Evolutionary conservation across 2,329 filamentous ascomycete genomes (phyloP).

Genomic region (Epichloe scottii): DNA sequence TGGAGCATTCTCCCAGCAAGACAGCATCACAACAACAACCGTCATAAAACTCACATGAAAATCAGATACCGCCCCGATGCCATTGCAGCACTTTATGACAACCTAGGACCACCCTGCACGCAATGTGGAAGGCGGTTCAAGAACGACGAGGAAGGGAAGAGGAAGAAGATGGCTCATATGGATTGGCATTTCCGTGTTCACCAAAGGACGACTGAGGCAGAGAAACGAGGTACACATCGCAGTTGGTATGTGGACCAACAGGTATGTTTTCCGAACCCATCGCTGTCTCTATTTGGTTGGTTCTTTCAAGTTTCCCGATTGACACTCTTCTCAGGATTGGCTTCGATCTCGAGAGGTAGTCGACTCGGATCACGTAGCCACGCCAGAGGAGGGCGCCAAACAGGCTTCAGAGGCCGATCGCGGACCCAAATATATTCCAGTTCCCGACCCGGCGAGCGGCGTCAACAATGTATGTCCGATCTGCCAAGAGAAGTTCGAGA

Average conservation of each 20-base stretch:
- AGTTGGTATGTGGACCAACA: slow-evolving; percentile 91
- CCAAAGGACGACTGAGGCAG: slow-evolving; percentile 73
- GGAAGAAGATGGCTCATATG: slow-evolving; percentile 82
- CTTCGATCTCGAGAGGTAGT: slow-evolving; percentile 71
- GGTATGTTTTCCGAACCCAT: slow-evolving; percentile 34
- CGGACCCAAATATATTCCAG: slow-evolving; percentile 59
- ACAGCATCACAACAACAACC: slow-evolving; percentile 11
- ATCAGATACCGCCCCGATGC: slow-evolving; percentile 57
- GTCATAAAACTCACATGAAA: slow-evolving; percentile 7
- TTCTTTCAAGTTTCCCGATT: too few relatives aligned
- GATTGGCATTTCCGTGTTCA: slow-evolving; percentile 98
- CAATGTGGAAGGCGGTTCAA: slow-evolving; percentile 85
- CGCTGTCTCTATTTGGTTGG: too few relatives aligned
- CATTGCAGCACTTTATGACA: slow-evolving; percentile 63
- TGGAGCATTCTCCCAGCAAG: neutral
- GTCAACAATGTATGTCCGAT: slow-evolving; percentile 78
- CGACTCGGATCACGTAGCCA: slow-evolving; percentile 43
- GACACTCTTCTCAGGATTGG: slow-evolving; percentile 55
- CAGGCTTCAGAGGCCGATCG: slow-evolving; percentile 25
- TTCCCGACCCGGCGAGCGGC: slow-evolving; percentile 64
- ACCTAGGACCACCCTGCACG: slow-evolving; percentile 74
- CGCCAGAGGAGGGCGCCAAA: slow-evolving; percentile 19
- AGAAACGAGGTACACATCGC: slow-evolving; percentile 76
- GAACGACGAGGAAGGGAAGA: slow-evolving; percentile 62
- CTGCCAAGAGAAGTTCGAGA: slow-evolving; percentile 90